Base-by-base conservation (phyloP, 129 eudicot genomes). In the Helianthus tuberosus region DNA sequence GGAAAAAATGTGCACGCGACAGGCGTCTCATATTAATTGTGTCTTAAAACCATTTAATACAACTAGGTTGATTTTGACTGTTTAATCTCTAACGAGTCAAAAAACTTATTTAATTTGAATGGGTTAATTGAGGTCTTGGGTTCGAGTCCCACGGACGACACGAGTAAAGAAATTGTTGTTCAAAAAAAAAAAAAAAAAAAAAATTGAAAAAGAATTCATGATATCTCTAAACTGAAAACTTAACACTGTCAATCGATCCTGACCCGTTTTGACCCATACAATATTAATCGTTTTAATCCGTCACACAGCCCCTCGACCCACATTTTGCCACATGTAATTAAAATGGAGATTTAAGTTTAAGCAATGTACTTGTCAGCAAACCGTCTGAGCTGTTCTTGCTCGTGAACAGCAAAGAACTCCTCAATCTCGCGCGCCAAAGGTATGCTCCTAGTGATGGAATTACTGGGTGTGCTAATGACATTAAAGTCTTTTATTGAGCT, bases 391-490 rank as follows among this genome's bases (percentile, higher is more conserved):
- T 88, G 93, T 38, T 87, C 79, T 78, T 77, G 91, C 69, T 93
- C 96, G 4, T 85, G 90, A 39, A 59, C 62, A 9, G 86, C 76
- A 68, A 93, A 90, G 65, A 93, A 88, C 47, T 90, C 97, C 62
- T 93, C 97, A 72, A 90, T 77, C 79, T 93, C 98, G 29, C 55
- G 82, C 11, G 89, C 77, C 36, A 93, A 54, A 43, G 98, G 95
- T 72, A 86, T 86, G 52, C 78, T 79, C 62, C 77, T 79, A 46
- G 65, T 82, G 53, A 70, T 64, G 32, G 73, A 46, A 76, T 61
- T 78, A 48, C 96, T 86, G 4, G 96, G 92, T 17, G 88, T 81
- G 23, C 83, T 63, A 11, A 78, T 59, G 41, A 55, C 77, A 57
- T 86, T 88, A 16, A 84, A 44, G 50, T 86, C 87, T 70, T 74